These are phyloP conservation scores for Wallacemonas collosoma DNA, from an alignment of 208 protist genomes.

Conservation along the genomic window DNA sequence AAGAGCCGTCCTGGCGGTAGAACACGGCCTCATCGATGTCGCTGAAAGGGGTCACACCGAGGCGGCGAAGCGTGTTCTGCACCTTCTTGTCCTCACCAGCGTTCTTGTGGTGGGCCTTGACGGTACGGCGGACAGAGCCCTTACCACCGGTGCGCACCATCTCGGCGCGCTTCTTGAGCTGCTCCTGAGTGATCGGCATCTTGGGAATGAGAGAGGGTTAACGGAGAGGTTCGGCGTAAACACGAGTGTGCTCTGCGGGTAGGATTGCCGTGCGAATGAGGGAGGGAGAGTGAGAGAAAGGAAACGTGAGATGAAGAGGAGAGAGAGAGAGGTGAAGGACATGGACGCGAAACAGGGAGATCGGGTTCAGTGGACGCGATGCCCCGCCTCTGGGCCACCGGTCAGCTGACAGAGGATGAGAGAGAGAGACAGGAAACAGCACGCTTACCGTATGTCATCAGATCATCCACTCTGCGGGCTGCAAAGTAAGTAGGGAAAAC, in stretches of 20 bases:
- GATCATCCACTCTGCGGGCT: too few species aligned
- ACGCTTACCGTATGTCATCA: too few species aligned
- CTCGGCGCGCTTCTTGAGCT: slow-evolving; percentile 86
- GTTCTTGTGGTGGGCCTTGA: slow-evolving; percentile 83
- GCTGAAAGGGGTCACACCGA: slow-evolving; percentile 95
- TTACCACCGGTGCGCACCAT: slow-evolving; percentile 96
- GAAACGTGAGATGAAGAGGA: neutral
- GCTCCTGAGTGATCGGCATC: slow-evolving; percentile 86
- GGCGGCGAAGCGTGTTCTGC: slow-evolving; percentile 91
- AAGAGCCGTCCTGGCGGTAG: slow-evolving; percentile 96
- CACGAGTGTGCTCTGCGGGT: slow-evolving; percentile 18
- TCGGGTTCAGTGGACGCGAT: too few species aligned
- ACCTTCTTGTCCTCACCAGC: slow-evolving; percentile 95
- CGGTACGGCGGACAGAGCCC: slow-evolving; percentile 91
- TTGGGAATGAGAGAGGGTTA: slow-evolving; percentile 21
- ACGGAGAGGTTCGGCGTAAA: slow-evolving; percentile 2
- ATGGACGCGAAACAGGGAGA: neutral
- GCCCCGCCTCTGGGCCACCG: too few species aligned
- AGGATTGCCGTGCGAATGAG: slow-evolving; percentile 2
- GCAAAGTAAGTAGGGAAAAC: too few species aligned
- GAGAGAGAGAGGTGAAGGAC: slow-evolving; percentile 18
- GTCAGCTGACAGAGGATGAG: too few species aligned
- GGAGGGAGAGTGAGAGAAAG: slow-evolving; percentile 7
- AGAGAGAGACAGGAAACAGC: too few species aligned
- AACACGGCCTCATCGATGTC: slow-evolving; percentile 97